Conservation (phyloP, 331 rosid species). For the Malus hybrid region DNA sequence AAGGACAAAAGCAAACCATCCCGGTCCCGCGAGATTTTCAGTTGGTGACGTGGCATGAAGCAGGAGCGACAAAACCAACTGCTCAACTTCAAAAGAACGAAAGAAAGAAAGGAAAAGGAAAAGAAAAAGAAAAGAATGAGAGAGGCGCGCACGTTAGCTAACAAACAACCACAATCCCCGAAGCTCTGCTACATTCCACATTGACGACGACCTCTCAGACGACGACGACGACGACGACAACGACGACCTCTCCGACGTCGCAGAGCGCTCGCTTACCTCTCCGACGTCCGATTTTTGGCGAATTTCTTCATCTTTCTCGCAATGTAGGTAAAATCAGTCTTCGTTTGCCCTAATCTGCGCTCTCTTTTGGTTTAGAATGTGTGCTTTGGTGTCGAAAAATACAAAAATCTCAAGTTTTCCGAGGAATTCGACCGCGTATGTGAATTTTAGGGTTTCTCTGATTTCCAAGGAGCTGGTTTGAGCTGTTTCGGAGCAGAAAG, state of each 20-base stretch:
- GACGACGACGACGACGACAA: background rate
- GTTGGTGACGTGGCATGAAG: conserved; percentile 50
- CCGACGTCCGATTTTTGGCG: conserved; percentile 16
- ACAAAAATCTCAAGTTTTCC: conserved; percentile 13
- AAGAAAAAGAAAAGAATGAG: background rate
- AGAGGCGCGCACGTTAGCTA: conserved; percentile 35
- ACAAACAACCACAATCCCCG: conserved; percentile 2
- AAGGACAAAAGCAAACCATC: conserved; percentile 42
- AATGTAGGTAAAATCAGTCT: conserved; percentile 24
- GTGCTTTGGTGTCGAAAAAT: conserved; percentile 2
- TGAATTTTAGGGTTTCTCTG: conserved; percentile 47
- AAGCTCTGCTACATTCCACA: conserved; percentile 8
- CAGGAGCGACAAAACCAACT: conserved; percentile 4
- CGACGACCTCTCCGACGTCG: conserved; percentile 20
- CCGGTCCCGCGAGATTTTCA: conserved; percentile 50
- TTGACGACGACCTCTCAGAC: conserved; percentile 11
- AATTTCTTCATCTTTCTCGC: conserved; percentile 16
- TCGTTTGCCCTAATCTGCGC: background rate
- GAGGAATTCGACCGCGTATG: conserved; percentile 21
- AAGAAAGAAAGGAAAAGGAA: background rate
- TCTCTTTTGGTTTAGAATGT: conserved; percentile 1
- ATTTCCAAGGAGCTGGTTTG: conserved; percentile 5
- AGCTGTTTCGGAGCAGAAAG: conserved; percentile 19
- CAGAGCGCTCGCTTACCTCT: background rate
- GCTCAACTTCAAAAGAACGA: background rate